Base-by-base conservation (phyloP, 139 green algal species). In the Chlamydomonas asymmetrica region DNA sequence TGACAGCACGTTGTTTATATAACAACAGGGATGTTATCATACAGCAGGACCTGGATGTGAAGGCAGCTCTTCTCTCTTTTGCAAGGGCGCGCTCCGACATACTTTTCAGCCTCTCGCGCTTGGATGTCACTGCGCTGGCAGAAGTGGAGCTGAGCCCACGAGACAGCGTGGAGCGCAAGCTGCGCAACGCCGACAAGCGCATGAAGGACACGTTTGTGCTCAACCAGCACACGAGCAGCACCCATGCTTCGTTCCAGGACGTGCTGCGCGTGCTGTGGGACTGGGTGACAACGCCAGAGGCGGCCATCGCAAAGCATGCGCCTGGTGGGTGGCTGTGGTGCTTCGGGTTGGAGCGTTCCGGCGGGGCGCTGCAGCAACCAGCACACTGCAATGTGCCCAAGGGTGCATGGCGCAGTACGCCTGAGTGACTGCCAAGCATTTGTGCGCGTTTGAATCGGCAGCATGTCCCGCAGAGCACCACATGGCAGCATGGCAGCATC, bases 261-360 rank as follows among this genome's bases (percentile, higher is more conserved):
- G 10, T 72, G 35, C 23, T 79, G 73, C 45, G 73, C 0, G 62
- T 79, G 63, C n/a, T 72, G 73, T 63, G 62, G 73, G 62, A 73
- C 35, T 79, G 73, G 73, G 61, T 49, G 45, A n/a, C 25, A 18
- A 63, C 37, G n/a, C 34, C 43, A 6, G 43, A 43, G n/a, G 35
- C 8, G 7, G 8, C 31, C 9, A 48, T 79, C 37, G 73, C 45
- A 20, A 29, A 45, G 32, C 38, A 45, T 27, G 71, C 60, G 32
- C 43, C 34, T 41, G 61, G 71, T 71, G 45, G 2, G 71, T 63
- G 23, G 54, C 8, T 32, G 20, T 20, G n/a, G 45, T 16, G 45
- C 13, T 52, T 13, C 13, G 45, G 45, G 18, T 16, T 52, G 45
- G 45, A 16, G 45, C 13, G 45, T 52, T 13, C 13, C 45, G 45